phyloP scores from a whole-genome alignment of 495 filamentous ascomycete genomes.

The Penicillium arizonense region DNA sequence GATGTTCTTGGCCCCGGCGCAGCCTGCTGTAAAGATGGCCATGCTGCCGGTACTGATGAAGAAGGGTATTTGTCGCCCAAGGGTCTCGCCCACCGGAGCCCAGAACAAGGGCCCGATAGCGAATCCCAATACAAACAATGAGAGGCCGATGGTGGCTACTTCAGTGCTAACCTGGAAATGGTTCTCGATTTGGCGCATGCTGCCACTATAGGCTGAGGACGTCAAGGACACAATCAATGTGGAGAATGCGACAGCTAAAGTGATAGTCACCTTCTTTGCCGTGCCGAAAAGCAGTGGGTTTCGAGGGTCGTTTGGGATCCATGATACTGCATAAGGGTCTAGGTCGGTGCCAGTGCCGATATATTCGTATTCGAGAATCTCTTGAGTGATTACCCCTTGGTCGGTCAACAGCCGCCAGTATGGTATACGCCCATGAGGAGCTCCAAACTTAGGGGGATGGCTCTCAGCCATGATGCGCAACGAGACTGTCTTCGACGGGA shows the following conservation, averaged over 20 bases:
- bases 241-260: conserved; percentile 60
- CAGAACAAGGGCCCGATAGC: conserved; percentile 63
- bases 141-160: conserved; percentile 65
- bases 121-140: conserved; percentile 74
- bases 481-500: no score
- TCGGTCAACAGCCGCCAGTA: conserved; percentile 48
- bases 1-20: conserved; percentile 60
- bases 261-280: conserved; percentile 67
- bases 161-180: conserved; percentile 59
- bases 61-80: conserved; percentile 63
- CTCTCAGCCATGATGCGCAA: no score
- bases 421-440: conserved; percentile 19
- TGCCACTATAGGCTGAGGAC: conserved; percentile 74
- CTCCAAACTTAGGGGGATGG: no score
- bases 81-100: conserved; percentile 69
- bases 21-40: conserved; percentile 70
- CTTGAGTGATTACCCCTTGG: conserved; percentile 53
- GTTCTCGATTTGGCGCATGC: conserved; percentile 57
- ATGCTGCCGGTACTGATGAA: conserved; percentile 58
- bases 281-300: conserved; percentile 66
- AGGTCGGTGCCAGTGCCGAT: conserved; percentile 68
- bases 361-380: conserved; percentile 60
- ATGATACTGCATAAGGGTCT: conserved; percentile 73
- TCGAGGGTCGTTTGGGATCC: conserved; percentile 66
- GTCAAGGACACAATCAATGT: conserved; percentile 76